These are phyloP conservation scores for Calonectria hawksworthii DNA, from an alignment of 2,329 filamentous ascomycete species.

Conservation along the genomic window DNA sequence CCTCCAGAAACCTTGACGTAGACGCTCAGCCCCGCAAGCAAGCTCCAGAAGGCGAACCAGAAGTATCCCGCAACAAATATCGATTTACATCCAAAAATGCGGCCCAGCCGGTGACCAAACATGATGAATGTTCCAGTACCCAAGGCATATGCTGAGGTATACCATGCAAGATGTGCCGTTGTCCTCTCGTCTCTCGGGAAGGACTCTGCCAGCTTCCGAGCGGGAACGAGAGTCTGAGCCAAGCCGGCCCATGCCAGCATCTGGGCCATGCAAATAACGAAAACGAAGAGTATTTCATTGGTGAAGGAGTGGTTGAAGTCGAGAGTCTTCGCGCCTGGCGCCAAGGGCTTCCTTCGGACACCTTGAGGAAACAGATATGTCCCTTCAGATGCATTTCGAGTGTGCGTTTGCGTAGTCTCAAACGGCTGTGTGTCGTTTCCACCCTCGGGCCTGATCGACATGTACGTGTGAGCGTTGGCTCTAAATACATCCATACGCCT, in stretches of 20 bases:
- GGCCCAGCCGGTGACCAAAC: conserved; percentile 41
- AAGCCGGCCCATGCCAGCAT: conserved; percentile 41
- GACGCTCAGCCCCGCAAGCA: conserved; percentile 39
- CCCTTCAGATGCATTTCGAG: conserved; percentile 38
- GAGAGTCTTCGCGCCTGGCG: conserved; percentile 39
- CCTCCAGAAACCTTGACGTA: conserved; percentile 30
- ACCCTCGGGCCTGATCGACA: conserved; percentile 35
- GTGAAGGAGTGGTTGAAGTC: conserved; percentile 43
- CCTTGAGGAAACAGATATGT: conserved; percentile 27
- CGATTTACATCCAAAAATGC: conserved; percentile 41
- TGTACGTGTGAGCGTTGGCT: conserved; percentile 39
- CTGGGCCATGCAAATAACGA: conserved; percentile 44
- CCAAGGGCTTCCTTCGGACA: conserved; percentile 43
- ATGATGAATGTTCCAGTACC: conserved; percentile 38
- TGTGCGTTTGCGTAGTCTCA: conserved; percentile 33
- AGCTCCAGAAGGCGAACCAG: conserved; percentile 45
- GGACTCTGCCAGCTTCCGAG: conserved; percentile 37
- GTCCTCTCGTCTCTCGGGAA: conserved; percentile 38
- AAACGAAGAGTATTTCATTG: conserved; percentile 43
- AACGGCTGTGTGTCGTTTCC: conserved; percentile 33
- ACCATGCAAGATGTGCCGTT: conserved; percentile 41
- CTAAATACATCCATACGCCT: conserved; percentile 43
- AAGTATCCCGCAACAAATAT: conserved; percentile 41
- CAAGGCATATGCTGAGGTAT: conserved; percentile 41
- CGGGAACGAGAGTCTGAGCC: conserved; percentile 41